phyloP scores from a whole-genome alignment of 164 flowering plant genomes.

The Berberis thunbergii region DNA sequence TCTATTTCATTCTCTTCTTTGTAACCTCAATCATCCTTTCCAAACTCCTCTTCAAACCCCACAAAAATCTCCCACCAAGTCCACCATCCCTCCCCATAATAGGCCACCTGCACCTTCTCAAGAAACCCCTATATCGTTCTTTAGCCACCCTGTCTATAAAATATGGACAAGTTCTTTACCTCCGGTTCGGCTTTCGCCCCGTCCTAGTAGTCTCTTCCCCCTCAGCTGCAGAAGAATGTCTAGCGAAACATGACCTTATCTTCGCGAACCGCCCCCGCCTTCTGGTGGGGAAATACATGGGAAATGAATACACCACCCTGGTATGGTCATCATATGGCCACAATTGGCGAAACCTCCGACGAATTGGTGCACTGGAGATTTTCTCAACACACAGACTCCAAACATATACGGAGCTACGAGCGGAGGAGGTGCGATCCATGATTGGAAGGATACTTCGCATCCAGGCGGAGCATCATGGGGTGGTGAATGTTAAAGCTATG shows the following conservation, averaged over 20 bases:
- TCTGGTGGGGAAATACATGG: neutral
- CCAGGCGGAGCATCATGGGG: too few relatives aligned
- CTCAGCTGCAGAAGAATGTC: neutral
- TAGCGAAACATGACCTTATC: neutral
- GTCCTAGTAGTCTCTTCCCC: neutral
- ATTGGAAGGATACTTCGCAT: neutral
- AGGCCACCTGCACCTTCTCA: constrained; percentile 1
- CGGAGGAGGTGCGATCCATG: neutral
- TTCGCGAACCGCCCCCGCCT: constrained; percentile 2
- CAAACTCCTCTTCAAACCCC: too few relatives aligned
- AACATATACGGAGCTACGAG: neutral
- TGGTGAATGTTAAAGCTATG: neutral
- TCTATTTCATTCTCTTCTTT: too few relatives aligned
- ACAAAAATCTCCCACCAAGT: too few relatives aligned
- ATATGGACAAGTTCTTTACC: neutral
- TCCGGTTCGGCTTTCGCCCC: neutral
- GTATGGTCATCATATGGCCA: neutral
- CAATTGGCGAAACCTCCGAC: constrained; percentile 3
- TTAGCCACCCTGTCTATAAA: neutral
- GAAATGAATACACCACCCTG: neutral
- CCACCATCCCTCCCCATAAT: too few relatives aligned
- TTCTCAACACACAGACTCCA: neutral
- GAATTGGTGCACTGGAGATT: neutral
- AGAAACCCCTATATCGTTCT: neutral
- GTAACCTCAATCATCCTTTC: too few relatives aligned